Percentiles rank a stretch among this genome's conserved stretches.
Conservation (phyloP, 2,329 filamentous ascomycete genomes). For the Cladosporium sp. region DNA sequence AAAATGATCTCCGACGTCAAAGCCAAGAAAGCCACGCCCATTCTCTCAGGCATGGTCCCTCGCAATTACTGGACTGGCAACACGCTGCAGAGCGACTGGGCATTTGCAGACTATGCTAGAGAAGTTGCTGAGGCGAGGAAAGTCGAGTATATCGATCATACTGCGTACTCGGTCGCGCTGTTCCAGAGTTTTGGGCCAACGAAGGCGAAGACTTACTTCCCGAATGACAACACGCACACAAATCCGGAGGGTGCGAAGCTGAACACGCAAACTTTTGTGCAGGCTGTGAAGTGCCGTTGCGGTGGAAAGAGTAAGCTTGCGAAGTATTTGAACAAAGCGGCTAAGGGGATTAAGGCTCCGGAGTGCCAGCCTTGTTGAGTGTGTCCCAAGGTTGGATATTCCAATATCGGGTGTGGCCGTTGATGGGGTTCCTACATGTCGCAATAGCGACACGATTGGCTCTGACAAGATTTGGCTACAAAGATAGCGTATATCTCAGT, state of each 20-base stretch:
- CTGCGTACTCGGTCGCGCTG: constrained; percentile 27
- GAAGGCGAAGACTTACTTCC: constrained; percentile 29
- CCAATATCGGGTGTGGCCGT: neutral
- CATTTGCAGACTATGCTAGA: constrained; percentile 29
- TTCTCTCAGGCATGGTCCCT: constrained; percentile 30
- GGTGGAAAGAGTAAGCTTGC: neutral
- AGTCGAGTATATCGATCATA: constrained; percentile 32
- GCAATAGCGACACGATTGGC: too few species aligned
- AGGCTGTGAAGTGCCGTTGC: constrained; percentile 22
- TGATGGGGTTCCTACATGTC: too few species aligned
- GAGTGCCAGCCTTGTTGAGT: neutral
- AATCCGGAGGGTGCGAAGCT: constrained; percentile 26
- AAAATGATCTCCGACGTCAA: constrained; percentile 33
- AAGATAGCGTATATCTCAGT: neutral
- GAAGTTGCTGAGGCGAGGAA: constrained; percentile 22
- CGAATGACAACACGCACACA: constrained; percentile 35
- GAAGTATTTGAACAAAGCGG: neutral
- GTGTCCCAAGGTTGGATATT: neutral
- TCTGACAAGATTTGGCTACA: too few species aligned
- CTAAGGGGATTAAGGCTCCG: neutral
- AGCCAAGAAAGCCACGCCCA: constrained; percentile 23
- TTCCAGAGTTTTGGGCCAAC: constrained; percentile 28
- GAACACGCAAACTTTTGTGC: constrained; percentile 23
- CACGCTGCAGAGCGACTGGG: constrained; percentile 5
- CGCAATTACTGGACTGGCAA: constrained; percentile 9